Base-by-base conservation (phyloP, 2,329 filamentous ascomycete genomes). In the Ceratocystis huliohia region DNA sequence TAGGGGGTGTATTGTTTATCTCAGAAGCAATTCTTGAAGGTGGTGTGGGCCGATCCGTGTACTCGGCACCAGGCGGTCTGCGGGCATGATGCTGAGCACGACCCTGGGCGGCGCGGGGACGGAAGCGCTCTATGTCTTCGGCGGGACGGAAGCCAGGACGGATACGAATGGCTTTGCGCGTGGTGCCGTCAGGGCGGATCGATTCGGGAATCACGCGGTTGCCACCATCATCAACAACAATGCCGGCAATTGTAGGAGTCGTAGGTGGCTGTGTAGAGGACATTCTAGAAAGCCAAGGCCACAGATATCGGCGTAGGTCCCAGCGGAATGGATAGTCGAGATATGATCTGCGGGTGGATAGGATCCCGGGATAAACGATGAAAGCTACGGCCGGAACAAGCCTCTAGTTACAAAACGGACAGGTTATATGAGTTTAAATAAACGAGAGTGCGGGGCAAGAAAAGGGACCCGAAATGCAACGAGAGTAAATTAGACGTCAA, bases 81-180 rank as follows among this genome's bases (percentile, higher is more conserved):
- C 65, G 45, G 33, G 67, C 22, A 66, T 63, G 48, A 20, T 33
- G 37, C 63, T 48, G 61, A 81, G 30, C 83, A 84, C 64, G 90
- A 63, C 84, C 85, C 74, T 94, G 88, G 63, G 92, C 92, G 1
- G 87, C 91, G 67, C 89, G 87, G 76, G 96, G 96, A 79, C 91
- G 95, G 82, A 99, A 99, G 59, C 96, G 81, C 74, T 96, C 91
- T 69, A 97, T 88, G 76, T 99, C 94, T 77, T 99, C 94, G 0
- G 92, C 91, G 1, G 94, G 95, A 44, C 87, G 86, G 77, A 96
- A 99, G 65, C 94, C 95, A 0, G 94, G 93, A 37, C 91, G 86
- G 69, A 99, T 91, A 73, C 90, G 90, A 74, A 97, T 97, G 73
- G 96, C 93, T 73, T 89, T 95, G 66, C 94, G 86, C n/a, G 89